Conservation (phyloP, 2,329 filamentous ascomycete genomes). For the Scytalidium sp. region DNA sequence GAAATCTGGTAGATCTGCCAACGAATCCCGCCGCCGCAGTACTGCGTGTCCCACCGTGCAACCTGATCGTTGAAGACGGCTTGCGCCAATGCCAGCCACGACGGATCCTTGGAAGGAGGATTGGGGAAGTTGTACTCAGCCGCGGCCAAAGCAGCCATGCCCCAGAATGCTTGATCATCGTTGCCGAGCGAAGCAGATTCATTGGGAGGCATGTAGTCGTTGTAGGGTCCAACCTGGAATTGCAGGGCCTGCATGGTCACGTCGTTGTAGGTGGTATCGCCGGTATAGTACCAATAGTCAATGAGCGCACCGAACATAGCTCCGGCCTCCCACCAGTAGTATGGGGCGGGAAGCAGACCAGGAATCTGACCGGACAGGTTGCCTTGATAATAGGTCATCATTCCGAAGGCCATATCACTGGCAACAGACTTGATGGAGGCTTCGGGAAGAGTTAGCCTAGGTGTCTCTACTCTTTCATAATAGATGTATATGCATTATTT, state of each 20-base stretch:
- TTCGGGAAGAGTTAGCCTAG: slow-evolving; percentile 7
- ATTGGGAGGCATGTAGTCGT: slow-evolving; percentile 74
- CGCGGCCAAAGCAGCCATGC: slow-evolving; percentile 63
- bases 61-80: slow-evolving; percentile 79
- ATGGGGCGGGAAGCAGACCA: slow-evolving; percentile 46
- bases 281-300: slow-evolving; percentile 81
- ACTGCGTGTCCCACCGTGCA: slow-evolving; percentile 63
- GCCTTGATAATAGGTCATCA: slow-evolving; percentile 50
- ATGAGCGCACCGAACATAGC: slow-evolving; percentile 68
- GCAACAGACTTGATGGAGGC: slow-evolving; percentile 31
- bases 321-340: slow-evolving; percentile 61
- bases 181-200: slow-evolving; percentile 66
- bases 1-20: slow-evolving; percentile 81
- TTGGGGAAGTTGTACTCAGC: slow-evolving; percentile 63
- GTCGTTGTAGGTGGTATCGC: slow-evolving; percentile 67
- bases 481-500: background rate
- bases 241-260: slow-evolving; percentile 65
- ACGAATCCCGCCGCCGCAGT: slow-evolving; percentile 69
- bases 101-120: slow-evolving; percentile 50
- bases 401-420: slow-evolving; percentile 38
- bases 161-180: slow-evolving; percentile 75
- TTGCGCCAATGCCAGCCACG: slow-evolving; percentile 69
- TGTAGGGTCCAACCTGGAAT: slow-evolving; percentile 67
- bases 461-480: background rate
- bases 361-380: slow-evolving; percentile 46